Evolutionary conservation across 805 yeast genomes (phyloP), one percentile per base, ranked within the genome.

Genomic region (Hanseniaspora nectarophila): DNA sequence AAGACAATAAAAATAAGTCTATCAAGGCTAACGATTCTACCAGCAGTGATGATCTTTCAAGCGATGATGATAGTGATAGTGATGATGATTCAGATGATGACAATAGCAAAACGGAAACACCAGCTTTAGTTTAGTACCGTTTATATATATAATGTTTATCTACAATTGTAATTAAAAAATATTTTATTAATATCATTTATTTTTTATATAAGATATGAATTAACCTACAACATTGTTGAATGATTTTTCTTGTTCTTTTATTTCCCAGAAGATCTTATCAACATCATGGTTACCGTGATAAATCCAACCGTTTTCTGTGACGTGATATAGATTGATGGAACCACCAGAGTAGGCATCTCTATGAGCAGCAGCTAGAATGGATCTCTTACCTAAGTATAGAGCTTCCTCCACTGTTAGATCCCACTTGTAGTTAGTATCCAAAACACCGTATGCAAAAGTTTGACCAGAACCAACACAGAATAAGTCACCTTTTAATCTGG

Each of bases 401-500:
- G 97, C 97, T 57, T 92, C 97, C 57, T 92, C 97, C 3, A 85
- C 90, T 1, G 86, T 66, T 56, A 92, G 70, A 63, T 92, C 97
- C 95, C 96, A 88, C 60, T 75, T 77, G 70, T 87, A 85, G 61
- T 85, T 89, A 32, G 95, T 79, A 67, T 92, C 98, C 58, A 92
- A 74, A 21, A 92, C 98, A 75, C 98, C 98, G 64, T 92, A 92
- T 9, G 98, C 98, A 70, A 92, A 92, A 1, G 98, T 92, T 72
- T 92, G 98, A 69, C 98, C 98, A 1, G 97, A 90, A 44, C 98
- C 98, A 31, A 92, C 98, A 73, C 96, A 87, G 70, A 92, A 92
- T 57, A 89, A 60, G 64, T 90, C 95, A 53, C 98, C 98, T 66
- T 86, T 82, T 63, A 92, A 73, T 69, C 98, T 80, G 4, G 97